Percentiles rank a stretch among this genome's conserved stretches.
These are phyloP conservation scores for Flueggea neowawraea DNA, from an alignment of 441 rosid species.

Conservation along the genomic window DNA sequence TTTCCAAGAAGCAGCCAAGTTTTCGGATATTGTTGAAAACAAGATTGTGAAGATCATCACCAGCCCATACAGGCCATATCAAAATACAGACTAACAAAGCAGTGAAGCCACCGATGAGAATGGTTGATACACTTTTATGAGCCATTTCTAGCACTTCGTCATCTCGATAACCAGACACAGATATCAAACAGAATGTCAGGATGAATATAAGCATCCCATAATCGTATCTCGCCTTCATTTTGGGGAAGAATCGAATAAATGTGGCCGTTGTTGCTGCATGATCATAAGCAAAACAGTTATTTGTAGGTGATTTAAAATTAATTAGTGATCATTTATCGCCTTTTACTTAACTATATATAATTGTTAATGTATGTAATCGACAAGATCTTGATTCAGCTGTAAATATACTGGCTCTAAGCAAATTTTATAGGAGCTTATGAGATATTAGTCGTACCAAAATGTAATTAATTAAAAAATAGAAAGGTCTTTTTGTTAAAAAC, in stretches of 20 bases:
- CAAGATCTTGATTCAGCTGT: too few relatives aligned
- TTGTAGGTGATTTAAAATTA: neutral
- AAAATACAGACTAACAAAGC: conserved; percentile 45
- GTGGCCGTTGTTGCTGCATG: conserved; percentile 55
- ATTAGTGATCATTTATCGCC: too few relatives aligned
- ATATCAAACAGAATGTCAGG: conserved; percentile 61
- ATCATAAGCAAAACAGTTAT: neutral
- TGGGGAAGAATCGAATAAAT: conserved; percentile 64
- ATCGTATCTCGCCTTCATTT: conserved; percentile 68
- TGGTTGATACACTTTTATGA: conserved; percentile 52
- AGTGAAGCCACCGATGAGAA: conserved; percentile 51
- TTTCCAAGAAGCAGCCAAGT: conserved; percentile 55
- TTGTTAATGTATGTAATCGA: too few relatives aligned
- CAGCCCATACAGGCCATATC: conserved; percentile 84
- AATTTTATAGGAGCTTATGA: too few relatives aligned
- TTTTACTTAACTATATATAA: too few relatives aligned
- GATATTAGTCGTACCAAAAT: too few relatives aligned
- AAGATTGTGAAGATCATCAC: conserved; percentile 71
- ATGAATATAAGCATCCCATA: conserved; percentile 66
- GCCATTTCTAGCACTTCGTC: conserved; percentile 51
- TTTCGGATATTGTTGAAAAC: conserved; percentile 50
- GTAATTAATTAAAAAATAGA: neutral
- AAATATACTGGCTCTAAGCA: too few relatives aligned
- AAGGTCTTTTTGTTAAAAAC: too few relatives aligned
- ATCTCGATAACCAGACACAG: conserved; percentile 57